Evolutionary conservation across 2,329 filamentous ascomycete species (phyloP).

Genomic region (Sclerotinia minor): DNA sequence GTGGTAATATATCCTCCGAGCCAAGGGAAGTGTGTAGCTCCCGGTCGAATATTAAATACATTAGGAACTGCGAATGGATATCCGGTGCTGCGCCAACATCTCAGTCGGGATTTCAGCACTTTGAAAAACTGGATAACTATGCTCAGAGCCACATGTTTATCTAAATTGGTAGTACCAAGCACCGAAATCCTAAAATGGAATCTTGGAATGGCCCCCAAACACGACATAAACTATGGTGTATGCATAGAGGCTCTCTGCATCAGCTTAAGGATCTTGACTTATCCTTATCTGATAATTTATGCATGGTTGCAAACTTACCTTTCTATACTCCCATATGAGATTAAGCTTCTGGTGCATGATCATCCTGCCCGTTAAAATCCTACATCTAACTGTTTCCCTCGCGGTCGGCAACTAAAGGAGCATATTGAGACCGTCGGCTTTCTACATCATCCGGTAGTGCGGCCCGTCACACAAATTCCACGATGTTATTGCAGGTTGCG

Average conservation of each 20-base stretch:
- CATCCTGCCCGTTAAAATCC: constrained; percentile 11
- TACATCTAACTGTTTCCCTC: neutral
- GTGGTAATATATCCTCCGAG: constrained; percentile 7
- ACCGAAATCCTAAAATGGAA: neutral
- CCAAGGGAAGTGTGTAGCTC: neutral
- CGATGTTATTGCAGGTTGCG: neutral
- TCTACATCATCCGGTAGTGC: neutral
- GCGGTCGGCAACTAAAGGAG: constrained; percentile 4
- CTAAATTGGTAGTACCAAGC: constrained; percentile 1
- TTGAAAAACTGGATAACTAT: neutral
- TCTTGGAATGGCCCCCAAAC: neutral
- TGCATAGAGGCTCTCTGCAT: constrained; percentile 21
- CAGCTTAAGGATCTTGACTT: neutral
- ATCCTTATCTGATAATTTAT: constrained; percentile 9
- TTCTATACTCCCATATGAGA: neutral
- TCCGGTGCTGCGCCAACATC: constrained; percentile 8
- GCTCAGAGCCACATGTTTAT: neutral
- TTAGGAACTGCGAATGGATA: constrained; percentile 16
- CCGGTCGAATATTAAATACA: constrained; percentile 3
- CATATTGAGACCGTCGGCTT: constrained; percentile 13
- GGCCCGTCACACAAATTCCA: constrained; percentile 9
- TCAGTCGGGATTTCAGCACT: constrained; percentile 12
- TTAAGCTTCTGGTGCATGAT: constrained; percentile 11
- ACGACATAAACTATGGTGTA: constrained; percentile 1
- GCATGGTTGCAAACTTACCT: constrained; percentile 6